Evolutionary conservation across 2,329 filamentous ascomycete genomes (phyloP).

Genomic region (Ophiocordyceps australis): DNA sequence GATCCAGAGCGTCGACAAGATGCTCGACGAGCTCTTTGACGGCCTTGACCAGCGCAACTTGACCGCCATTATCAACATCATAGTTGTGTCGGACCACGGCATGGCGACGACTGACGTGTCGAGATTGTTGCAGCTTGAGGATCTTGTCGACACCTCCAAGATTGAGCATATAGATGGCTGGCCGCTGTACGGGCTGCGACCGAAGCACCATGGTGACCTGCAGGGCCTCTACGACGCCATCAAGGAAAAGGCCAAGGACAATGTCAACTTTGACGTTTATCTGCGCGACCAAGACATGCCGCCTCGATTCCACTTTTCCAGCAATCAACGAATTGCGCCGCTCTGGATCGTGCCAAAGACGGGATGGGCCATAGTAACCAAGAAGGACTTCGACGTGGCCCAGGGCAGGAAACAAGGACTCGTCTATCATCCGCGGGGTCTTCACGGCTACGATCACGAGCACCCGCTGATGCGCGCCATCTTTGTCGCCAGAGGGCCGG

Average conservation of each 20-base stretch:
- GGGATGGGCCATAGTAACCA: constrained; percentile 80
- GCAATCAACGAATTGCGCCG: constrained; percentile 79
- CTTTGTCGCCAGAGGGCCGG: constrained; percentile 80
- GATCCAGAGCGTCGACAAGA: constrained; percentile 62
- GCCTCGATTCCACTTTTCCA: constrained; percentile 74
- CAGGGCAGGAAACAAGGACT: constrained; percentile 44
- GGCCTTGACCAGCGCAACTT: constrained; percentile 71
- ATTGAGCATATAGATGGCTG: constrained; percentile 83
- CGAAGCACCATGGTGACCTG: constrained; percentile 50
- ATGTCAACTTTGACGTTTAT: constrained; percentile 70
- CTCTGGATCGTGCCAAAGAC: constrained; percentile 87
- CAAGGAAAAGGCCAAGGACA: constrained; percentile 34
- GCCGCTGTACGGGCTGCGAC: constrained; percentile 79
- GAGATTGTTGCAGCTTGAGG: constrained; percentile 75
- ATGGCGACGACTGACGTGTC: constrained; percentile 85
- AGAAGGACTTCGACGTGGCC: constrained; percentile 55
- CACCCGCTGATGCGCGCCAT: constrained; percentile 93
- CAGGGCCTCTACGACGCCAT: constrained; percentile 46
- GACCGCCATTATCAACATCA: constrained; percentile 76
- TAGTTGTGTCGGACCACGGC: constrained; percentile 94
- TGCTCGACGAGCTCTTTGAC: constrained; percentile 60
- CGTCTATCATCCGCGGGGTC: constrained; percentile 61
- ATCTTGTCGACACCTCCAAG: constrained; percentile 59
- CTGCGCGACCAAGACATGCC: constrained; percentile 81
- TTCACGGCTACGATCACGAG: constrained; percentile 92